Conservation (phyloP, 192 early-diverging fungal species). For the Linderina pennispora region DNA sequence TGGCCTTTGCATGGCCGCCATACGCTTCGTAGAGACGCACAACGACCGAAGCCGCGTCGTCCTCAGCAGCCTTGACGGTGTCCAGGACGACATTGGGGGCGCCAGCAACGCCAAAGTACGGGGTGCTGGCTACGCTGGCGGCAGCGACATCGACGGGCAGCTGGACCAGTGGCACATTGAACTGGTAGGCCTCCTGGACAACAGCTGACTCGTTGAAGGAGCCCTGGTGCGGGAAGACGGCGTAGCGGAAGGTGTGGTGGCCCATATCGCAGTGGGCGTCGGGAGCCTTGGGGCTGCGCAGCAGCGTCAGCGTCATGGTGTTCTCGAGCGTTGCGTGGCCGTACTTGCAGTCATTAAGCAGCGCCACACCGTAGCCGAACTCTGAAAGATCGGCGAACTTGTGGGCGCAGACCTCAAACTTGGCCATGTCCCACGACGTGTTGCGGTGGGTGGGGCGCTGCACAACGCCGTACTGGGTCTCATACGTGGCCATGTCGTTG, state of each 20-base stretch:
- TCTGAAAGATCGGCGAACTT: conserved; percentile 97
- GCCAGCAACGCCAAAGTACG: conserved; percentile 14
- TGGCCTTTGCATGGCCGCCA: conserved; percentile 58
- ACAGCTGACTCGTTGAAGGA: conserved; percentile 78
- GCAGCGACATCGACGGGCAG: conserved; percentile 22
- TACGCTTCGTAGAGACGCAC: conserved; percentile 88
- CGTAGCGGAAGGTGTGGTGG: conserved; percentile 80
- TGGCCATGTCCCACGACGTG: conserved; percentile 80
- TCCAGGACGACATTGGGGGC: conserved; percentile 81
- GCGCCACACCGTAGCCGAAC: conserved; percentile 87
- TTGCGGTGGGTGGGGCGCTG: conserved; percentile 95
- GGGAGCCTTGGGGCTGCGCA: conserved; percentile 83
- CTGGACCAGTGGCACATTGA: conserved; percentile 73
- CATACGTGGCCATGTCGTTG: conserved; percentile 86
- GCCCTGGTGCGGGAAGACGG: conserved; percentile 82
- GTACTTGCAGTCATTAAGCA: conserved; percentile 97
- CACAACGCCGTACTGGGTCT: conserved; percentile 90
- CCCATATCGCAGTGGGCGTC: conserved; percentile 58
- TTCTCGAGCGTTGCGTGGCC: conserved; percentile 82
- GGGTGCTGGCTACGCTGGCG: background rate
- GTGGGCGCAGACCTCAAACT: conserved; percentile 97
- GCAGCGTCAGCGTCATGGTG: conserved; percentile 73
- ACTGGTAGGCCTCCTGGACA: conserved; percentile 82
- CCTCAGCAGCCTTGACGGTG: conserved; percentile 85
- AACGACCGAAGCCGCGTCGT: conserved; percentile 59